phyloP scores from a whole-genome alignment of 2,329 filamentous ascomycete genomes.

The Amauroascus niger region DNA sequence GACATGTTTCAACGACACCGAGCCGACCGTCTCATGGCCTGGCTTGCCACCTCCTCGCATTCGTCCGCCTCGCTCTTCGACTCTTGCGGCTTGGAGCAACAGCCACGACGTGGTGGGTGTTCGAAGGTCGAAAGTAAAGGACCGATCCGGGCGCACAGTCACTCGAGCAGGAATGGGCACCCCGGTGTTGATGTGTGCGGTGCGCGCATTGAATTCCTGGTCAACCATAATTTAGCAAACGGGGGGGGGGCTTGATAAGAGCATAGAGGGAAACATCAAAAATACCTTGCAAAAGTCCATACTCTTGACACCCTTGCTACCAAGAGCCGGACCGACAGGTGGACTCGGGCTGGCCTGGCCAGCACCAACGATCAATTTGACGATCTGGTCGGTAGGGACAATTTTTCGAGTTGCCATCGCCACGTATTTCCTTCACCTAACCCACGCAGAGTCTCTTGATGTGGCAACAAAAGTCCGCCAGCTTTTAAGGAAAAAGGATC shows the following conservation, averaged over 20 bases:
- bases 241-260: too few relatives aligned
- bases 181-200: slow-evolving; percentile 68
- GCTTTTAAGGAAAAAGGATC: too few relatives aligned
- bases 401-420: slow-evolving; percentile 35
- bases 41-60: slow-evolving; percentile 65
- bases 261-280: not conserved
- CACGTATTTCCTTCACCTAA: not conserved
- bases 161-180: slow-evolving; percentile 86
- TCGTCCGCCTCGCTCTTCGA: slow-evolving; percentile 61
- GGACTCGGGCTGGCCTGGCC: slow-evolving; percentile 91
- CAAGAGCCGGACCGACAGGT: slow-evolving; percentile 88
- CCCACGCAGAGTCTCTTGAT: not conserved
- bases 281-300: slow-evolving; percentile 98
- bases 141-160: slow-evolving; percentile 82
- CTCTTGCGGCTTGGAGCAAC: slow-evolving; percentile 71
- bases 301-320: slow-evolving; percentile 95
- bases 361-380: slow-evolving; percentile 95
- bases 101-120: slow-evolving; percentile 92
- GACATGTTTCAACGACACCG: slow-evolving; percentile 84
- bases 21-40: slow-evolving; percentile 68
- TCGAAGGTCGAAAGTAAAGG: slow-evolving; percentile 85
- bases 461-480: not conserved
- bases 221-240: too few relatives aligned
- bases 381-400: slow-evolving; percentile 58
- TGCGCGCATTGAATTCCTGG: slow-evolving; percentile 97